Evolutionary conservation across 352 stramenopile genomes (phyloP).

Genomic region (Stephanocyclus meneghinianus): DNA sequence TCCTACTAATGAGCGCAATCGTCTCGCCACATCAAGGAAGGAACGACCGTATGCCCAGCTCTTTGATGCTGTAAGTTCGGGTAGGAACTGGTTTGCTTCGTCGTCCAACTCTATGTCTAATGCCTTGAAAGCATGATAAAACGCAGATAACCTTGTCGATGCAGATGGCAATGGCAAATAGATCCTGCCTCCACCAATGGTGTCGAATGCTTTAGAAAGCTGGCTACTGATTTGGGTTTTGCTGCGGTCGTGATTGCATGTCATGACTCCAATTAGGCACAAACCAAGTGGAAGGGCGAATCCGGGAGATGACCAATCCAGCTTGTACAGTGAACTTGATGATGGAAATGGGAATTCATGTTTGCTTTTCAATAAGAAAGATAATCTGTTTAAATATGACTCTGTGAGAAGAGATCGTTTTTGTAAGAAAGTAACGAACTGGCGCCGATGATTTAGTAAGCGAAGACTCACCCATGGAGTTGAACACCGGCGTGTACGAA

Average conservation of each 20-base stretch:
- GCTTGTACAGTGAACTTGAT: constrained; percentile 71
- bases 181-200: constrained; percentile 51
- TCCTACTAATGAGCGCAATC: constrained; percentile 10
- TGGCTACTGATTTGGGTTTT: constrained; percentile 12
- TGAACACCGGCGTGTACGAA: constrained; percentile 61
- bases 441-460: background rate
- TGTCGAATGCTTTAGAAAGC: constrained; percentile 49
- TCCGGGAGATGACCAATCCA: constrained; percentile 22
- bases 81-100: constrained; percentile 31
- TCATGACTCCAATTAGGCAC: constrained; percentile 75
- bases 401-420: constrained; percentile 15
- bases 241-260: constrained; percentile 47
- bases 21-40: constrained; percentile 40
- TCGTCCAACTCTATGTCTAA: constrained; percentile 38
- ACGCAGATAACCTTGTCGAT: constrained; percentile 44
- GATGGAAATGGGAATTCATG: constrained; percentile 65
- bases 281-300: constrained; percentile 47
- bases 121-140: constrained; percentile 54
- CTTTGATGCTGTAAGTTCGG: constrained; percentile 43
- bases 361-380: constrained; percentile 38
- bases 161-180: constrained; percentile 51
- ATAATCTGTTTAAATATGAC: constrained; percentile 66
- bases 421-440: constrained; percentile 3
- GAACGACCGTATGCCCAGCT: constrained; percentile 48
- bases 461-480: constrained; percentile 54